Conservation (phyloP, 2,329 filamentous ascomycete species). For the Zasmidium cellare region DNA sequence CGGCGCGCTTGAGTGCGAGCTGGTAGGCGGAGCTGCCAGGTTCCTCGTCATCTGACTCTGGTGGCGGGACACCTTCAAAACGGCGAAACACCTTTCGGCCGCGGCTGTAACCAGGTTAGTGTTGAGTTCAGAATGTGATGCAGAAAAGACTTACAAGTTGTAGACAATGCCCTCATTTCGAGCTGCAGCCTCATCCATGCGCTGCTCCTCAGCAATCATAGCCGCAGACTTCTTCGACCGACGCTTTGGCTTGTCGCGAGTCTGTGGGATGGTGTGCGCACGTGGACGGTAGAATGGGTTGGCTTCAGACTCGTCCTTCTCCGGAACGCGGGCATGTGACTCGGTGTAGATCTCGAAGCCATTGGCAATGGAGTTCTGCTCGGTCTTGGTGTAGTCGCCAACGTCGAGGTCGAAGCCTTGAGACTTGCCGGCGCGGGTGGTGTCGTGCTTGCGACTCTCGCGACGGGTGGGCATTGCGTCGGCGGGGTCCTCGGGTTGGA, state of each 20-base stretch:
- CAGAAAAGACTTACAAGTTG: conserved; percentile 65
- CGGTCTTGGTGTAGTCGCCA: conserved; percentile 43
- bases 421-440: conserved; percentile 30
- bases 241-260: conserved; percentile 9
- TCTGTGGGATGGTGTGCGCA: conserved; percentile 14
- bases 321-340: conserved; percentile 72
- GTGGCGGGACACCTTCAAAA: conserved; percentile 48
- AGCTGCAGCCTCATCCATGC: conserved; percentile 61
- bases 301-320: conserved; percentile 62
- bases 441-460: conserved; percentile 41
- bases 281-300: conserved; percentile 68
- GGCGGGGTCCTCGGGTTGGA: conserved; percentile 60
- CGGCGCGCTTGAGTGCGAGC: conserved; percentile 37
- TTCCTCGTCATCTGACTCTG: conserved; percentile 33
- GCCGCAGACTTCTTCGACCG: conserved; percentile 57
- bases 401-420: conserved; percentile 58
- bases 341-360: conserved; percentile 68
- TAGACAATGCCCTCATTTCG: conserved; percentile 74
- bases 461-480: conserved; percentile 61
- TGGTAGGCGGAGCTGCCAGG: conserved; percentile 22
- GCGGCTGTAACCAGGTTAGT: conserved; percentile 55
- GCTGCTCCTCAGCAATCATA: conserved; percentile 49
- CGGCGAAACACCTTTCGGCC: conserved; percentile 77
- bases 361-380: conserved; percentile 48
- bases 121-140: conserved; percentile 2